Conservation (phyloP, 2,329 filamentous ascomycete species). For the Amauroascus niger region DNA sequence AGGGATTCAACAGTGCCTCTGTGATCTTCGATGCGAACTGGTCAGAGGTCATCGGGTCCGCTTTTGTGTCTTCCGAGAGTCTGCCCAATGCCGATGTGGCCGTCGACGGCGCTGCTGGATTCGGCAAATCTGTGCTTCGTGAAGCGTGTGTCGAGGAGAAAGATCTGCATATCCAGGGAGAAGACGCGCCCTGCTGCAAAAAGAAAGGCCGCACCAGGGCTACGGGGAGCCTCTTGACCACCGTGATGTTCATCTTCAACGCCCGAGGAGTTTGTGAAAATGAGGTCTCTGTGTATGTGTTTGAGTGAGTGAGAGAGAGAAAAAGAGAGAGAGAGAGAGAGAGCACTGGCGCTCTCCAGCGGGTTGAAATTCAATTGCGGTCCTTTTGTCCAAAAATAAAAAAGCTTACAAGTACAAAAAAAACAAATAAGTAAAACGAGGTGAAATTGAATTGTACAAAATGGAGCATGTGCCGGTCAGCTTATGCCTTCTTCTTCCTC, state of each 20-base stretch:
- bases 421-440: too few relatives aligned
- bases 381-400: too few relatives aligned
- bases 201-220: background rate
- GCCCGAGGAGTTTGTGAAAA: too few relatives aligned
- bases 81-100: background rate
- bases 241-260: background rate
- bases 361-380: too few relatives aligned
- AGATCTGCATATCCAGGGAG: slow-evolving; percentile 2
- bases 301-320: too few relatives aligned
- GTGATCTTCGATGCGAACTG: slow-evolving; percentile 1
- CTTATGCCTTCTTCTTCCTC: too few relatives aligned
- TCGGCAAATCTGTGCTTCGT: background rate
- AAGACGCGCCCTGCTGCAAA: background rate
- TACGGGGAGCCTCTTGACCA: slow-evolving; percentile 4
- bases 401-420: too few relatives aligned
- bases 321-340: too few relatives aligned
- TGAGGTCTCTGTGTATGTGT: too few relatives aligned
- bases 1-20: slow-evolving; percentile 4
- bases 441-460: too few relatives aligned
- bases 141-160: slow-evolving; percentile 1
- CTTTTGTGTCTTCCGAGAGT: slow-evolving; percentile 7
- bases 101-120: background rate
- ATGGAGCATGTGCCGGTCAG: too few relatives aligned
- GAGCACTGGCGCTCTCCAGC: too few relatives aligned
- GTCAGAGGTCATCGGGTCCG: background rate